A percentile compares a stretch with the other conserved stretches of the same genome.
These are phyloP conservation scores for Sclerotinia glacialis DNA, from an alignment of 2,329 filamentous ascomycete species.

Conservation along the genomic window DNA sequence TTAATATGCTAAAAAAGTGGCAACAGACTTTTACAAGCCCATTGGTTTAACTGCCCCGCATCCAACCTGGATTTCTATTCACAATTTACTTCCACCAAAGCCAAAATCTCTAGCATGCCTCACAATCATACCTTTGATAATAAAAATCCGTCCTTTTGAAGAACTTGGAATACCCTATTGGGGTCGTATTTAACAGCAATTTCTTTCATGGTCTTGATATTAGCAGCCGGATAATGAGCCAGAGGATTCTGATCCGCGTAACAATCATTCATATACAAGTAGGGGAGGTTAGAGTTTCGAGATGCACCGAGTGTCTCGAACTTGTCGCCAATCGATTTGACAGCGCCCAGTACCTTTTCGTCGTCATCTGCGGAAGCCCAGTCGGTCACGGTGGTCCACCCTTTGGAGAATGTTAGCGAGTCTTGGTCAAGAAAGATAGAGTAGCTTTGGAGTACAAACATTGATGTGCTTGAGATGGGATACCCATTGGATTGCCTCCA, in stretches of 20 bases:
- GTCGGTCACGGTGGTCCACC: neutral
- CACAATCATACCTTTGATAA: neutral
- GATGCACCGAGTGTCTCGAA: neutral
- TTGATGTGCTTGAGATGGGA: neutral
- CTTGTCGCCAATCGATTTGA: neutral
- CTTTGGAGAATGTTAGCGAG: neutral
- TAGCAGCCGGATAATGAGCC: neutral
- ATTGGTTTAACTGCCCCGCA: too few relatives aligned
- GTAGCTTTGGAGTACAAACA: neutral
- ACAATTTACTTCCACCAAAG: too few relatives aligned
- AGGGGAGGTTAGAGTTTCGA: neutral
- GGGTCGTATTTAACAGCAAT: neutral
- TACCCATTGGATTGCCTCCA: conserved; percentile 8
- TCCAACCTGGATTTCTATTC: neutral
- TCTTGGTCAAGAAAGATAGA: neutral
- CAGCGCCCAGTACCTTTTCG: neutral
- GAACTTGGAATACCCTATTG: neutral
- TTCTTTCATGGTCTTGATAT: neutral
- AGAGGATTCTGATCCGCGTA: conserved; percentile 12
- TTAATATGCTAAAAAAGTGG: too few relatives aligned
- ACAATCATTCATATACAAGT: neutral
- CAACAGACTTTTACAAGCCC: too few relatives aligned
- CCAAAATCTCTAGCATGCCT: neutral
- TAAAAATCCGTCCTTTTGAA: neutral
- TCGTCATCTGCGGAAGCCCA: neutral